Evolutionary conservation across 2,329 filamentous ascomycete genomes (phyloP).

Genomic region (Aureobasidium sp.): DNA sequence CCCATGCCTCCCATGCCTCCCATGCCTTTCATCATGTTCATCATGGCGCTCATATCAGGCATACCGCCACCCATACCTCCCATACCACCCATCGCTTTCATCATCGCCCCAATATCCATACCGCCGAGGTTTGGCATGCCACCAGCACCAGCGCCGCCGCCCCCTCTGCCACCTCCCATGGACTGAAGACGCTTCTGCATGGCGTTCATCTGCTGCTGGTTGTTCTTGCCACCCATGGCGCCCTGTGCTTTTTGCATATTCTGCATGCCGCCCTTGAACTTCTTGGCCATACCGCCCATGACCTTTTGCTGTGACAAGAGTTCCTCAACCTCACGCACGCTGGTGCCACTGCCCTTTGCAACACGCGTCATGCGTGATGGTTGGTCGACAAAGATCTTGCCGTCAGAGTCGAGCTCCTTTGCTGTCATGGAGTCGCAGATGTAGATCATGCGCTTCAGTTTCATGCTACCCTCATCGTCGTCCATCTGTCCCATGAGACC

Average conservation of each 20-base stretch:
- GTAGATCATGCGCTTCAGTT: conserved; percentile 97
- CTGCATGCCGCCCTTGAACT: conserved; percentile 95
- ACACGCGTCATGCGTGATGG: conserved; percentile 89
- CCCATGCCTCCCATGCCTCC: conserved; percentile 60
- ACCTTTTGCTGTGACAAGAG: conserved; percentile 95
- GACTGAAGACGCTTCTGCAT: conserved; percentile 94
- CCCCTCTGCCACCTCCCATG: conserved; percentile 69
- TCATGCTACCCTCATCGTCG: conserved; percentile 87
- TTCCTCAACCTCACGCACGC: conserved; percentile 88
- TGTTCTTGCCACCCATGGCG: conserved; percentile 85
- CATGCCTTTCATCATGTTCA: conserved; percentile 70
- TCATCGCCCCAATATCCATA: conserved; percentile 77
- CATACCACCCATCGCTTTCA: no score
- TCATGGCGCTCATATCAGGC: conserved; percentile 66
- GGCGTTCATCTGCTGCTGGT: conserved; percentile 85
- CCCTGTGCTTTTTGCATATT: conserved; percentile 93
- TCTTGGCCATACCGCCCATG: conserved; percentile 97
- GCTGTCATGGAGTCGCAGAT: conserved; percentile 98
- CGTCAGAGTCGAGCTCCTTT: conserved; percentile 90
- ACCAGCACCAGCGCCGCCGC: conserved; percentile 45
- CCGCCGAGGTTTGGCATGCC: conserved; percentile 75
- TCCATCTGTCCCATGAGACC: conserved; percentile 94
- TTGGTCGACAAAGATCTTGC: conserved; percentile 87
- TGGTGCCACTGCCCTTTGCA: conserved; percentile 81
- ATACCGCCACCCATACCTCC: conserved; percentile 47